phyloP scores from a whole-genome alignment of 768 basidiomycete species.

The Fibroporia radiculosa region DNA sequence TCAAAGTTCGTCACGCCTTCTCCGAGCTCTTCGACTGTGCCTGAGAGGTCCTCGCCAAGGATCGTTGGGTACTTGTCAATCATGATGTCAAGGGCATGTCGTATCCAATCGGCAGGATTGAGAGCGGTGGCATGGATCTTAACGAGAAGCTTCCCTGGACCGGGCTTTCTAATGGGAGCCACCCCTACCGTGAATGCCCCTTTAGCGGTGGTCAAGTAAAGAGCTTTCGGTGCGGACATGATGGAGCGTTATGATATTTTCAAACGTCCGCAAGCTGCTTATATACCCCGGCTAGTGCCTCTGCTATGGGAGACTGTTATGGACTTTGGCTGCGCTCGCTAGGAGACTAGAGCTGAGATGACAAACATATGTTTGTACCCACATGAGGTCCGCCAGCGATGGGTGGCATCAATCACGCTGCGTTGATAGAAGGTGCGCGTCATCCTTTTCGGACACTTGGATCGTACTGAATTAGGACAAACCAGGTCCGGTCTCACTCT shows the following conservation, averaged over 20 bases:
- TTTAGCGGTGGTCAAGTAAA: conserved; percentile 7
- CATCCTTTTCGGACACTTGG: too few species aligned
- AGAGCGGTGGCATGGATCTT: conserved; percentile 22
- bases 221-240: conserved; percentile 13
- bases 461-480: too few species aligned
- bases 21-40: conserved; percentile 32
- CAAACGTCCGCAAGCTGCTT: too few species aligned
- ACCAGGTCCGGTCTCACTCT: too few species aligned
- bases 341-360: too few species aligned
- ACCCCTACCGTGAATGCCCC: conserved; percentile 5
- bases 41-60: conserved; percentile 32
- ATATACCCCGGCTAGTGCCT: too few species aligned
- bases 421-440: too few species aligned
- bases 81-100: conserved; percentile 19
- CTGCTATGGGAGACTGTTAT: too few species aligned
- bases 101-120: conserved; percentile 30
- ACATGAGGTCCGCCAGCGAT: too few species aligned
- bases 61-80: conserved; percentile 31
- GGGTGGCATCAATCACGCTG: too few species aligned
- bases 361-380: too few species aligned
- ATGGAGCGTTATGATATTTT: not conserved
- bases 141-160: conserved; percentile 21
- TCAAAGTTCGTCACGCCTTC: conserved; percentile 28
- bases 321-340: too few species aligned
- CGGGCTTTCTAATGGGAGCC: conserved; percentile 5